Base-by-base conservation (phyloP, 805 yeast species). In the Cyberlindnera saturnus region DNA sequence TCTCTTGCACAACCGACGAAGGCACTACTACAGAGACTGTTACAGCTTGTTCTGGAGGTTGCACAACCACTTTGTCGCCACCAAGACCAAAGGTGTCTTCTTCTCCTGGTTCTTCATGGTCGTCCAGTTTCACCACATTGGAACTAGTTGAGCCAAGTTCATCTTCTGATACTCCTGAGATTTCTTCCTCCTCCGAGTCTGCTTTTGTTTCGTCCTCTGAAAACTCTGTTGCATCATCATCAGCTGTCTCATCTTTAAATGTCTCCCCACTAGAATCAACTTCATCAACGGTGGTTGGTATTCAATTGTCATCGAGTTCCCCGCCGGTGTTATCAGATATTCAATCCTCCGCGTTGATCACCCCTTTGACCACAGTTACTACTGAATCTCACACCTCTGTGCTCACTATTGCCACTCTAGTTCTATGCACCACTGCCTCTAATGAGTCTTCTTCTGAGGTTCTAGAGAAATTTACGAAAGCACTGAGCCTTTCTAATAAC, bases 11-110 rank as follows among this genome's bases (percentile, higher is more conserved):
- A 11, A 17, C 42, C 28, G 11, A 23, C 3, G 3, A 23, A 9
- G 2, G 2, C 10, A 23, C 44, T 9, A 30, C 32, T 10, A 29
- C 39, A 7, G 36, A 19, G 14, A 46, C 49, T 10, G 16, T 46
- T 14, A 39, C 38, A 4, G 28, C 46, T 17, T 46, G 49, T 38
- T 29, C 46, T 11, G 44, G 41, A 2, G 49, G 46, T 3, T 40
- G 46, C 29, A 34, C 46, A 10, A 37, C 40, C 16, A 14, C 44
- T 16, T 9, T 40, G 1, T 30, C 44, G 3, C 41, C 41, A 11
- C 32, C 32, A 33, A 9, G 23, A 14, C 32, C 42, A 16, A 32
- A n/a, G 13, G 40, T 17, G 4, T 18, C 34, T 19, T 30, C 28
- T 17, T 29, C 34, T 31, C 14, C 30, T 19, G 26, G 2, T 29